Evolutionary conservation across 176 grass and related monocot species (phyloP), one percentile per base, ranked within the genome.

Genomic region (Avena eriantha): DNA sequence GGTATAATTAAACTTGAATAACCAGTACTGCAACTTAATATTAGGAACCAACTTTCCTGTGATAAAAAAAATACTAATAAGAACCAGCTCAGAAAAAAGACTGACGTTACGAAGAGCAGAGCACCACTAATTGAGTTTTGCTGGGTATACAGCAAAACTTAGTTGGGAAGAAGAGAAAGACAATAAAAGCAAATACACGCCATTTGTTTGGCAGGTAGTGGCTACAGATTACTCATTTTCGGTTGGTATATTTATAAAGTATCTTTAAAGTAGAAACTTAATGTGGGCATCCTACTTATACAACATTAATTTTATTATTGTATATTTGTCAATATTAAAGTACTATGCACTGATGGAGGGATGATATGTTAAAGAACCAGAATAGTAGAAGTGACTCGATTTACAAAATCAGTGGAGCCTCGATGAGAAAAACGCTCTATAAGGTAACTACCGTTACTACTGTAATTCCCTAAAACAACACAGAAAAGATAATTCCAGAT

Each of bases 221-320:
- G 45, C 19, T 49, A 82, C 39, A 70, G 17, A 81, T 70, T 72
- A 76, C 79, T 81, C 77, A 82, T 61, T 80, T 83, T 83, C 80
- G 29, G 12, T 71, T 78, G 71, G 51, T 84, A 81, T 77, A 71
- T 76, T 84, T 47, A 51, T 35, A 72, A 51, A 78, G 51, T 57
- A 70, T 58, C 80, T 84, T 70, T 72, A 87, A 87, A 87, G 91
- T 73, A 69, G 63, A 81, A 77, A 67, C 54, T 81, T 84, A 55
- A 33, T 87, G 61, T 81, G 53, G 61, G 33, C 56, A 18, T 69
- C 49, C 73, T 83, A n/a, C 17, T 51, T 29, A 29, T 70, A 45
- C 66, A 71, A 65, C 41, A 47, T 88, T 78, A 72, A 26, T 29
- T 50, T 79, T 56, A 33, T 56, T 76, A 19, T 57, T 75, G 5